phyloP scores from a whole-genome alignment of 1,284 basidiomycete genomes.

The Bondarzewia mesenterica region DNA sequence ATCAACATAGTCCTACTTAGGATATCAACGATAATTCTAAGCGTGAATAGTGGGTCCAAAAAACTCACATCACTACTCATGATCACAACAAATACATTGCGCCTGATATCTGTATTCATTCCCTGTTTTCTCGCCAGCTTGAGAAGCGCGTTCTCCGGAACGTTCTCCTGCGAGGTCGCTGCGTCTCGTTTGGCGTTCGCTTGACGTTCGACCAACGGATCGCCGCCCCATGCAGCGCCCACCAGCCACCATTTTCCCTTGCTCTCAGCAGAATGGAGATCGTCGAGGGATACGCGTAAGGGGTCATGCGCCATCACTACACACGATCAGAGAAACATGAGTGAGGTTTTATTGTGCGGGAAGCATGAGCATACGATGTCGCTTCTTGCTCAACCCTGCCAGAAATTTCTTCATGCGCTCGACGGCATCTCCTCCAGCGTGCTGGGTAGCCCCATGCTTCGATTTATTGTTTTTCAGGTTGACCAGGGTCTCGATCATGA shows the following conservation, averaged over 20 bases:
- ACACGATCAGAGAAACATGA: background rate
- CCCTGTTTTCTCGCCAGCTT: conserved; percentile 88
- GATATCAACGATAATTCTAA: conserved; percentile 1
- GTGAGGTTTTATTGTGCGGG: too few species aligned
- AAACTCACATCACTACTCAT: conserved; percentile 84
- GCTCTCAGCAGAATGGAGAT: conserved; percentile 77
- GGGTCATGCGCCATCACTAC: conserved; percentile 78
- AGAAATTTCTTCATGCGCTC: conserved; percentile 85
- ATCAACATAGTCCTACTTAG: conserved; percentile 80
- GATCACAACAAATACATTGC: conserved; percentile 86
- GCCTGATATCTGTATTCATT: conserved; percentile 96
- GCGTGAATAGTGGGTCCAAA: background rate
- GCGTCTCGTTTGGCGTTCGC: conserved; percentile 13
- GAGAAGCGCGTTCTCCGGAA: conserved; percentile 47
- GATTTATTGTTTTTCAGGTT: conserved; percentile 89
- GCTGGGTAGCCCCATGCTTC: conserved; percentile 54
- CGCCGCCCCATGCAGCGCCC: conserved; percentile 92
- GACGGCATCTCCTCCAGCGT: conserved; percentile 64
- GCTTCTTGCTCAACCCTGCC: conserved; percentile 65
- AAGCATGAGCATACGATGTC: conserved; percentile 45
- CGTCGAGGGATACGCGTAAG: conserved; percentile 76
- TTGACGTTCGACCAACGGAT: conserved; percentile 69
- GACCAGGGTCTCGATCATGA: conserved; percentile 88
- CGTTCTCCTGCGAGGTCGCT: conserved; percentile 19
- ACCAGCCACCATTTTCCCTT: conserved; percentile 99